Base-by-base conservation (phyloP, 2,329 filamentous ascomycete species). In the Ceratocystis ficicola region DNA sequence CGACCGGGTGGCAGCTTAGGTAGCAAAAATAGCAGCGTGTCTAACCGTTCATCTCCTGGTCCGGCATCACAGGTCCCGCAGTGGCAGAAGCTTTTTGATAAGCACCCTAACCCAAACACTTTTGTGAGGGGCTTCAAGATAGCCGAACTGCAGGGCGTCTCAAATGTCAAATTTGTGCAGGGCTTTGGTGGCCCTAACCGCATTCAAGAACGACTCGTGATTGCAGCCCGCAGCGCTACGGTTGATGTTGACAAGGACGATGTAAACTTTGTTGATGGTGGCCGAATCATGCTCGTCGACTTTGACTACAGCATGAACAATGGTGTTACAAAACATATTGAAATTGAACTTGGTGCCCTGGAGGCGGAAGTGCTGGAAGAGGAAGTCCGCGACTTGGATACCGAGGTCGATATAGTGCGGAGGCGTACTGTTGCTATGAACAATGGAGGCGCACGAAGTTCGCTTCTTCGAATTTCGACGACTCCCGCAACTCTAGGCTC, bases 381-480 rank as follows among this genome's bases (percentile, higher is more conserved):
- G 72, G 87, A 89, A 71, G 81, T 83, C 69, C 83, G 87, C 25
- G 88, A 90, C 70, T 78, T 93, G 66, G 89, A 87, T 66, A 84
- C 86, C 1, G 89, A 92, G 73, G 88, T 94, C 22, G 89, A 89
- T 69, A 84, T 93, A 70, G 87, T 90, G 63, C 82, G 89, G 70
- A 81, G 88, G 69, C 81, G 89, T 69, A 92, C 89, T 2, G 86
- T 88, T 17, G 81, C 86, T 44, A 84, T 86, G 71, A 81, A 81
- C 63, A 78, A 81, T 69, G 80, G 79, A 22, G 74, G 76, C 66
- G 73, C 76, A 59, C 74, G 80, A 67, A 73, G 75, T 62, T 76
- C 77, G 65, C 72, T 84, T 44, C 77, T 82, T 68, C 78, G 80
- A 61, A 74, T 81, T 28, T 75, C 79, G 8, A 81, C 82, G 1